Conservation (phyloP, 768 basidiomycete species). For the Wakefieldia striispora region DNA sequence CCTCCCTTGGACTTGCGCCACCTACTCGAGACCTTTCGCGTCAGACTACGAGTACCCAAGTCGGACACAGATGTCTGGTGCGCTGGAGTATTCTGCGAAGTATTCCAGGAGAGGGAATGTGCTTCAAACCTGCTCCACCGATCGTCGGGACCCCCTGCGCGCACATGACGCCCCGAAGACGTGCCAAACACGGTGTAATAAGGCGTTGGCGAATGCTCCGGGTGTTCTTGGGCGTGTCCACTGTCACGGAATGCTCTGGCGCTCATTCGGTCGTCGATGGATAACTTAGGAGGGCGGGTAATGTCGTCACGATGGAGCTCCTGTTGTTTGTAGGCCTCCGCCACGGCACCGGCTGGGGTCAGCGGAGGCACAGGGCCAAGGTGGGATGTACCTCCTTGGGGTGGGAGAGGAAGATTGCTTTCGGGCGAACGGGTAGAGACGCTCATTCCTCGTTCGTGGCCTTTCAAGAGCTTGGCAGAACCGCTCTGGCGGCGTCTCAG, state of each 20-base stretch:
- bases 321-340: constrained; percentile 48
- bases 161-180: constrained; percentile 42
- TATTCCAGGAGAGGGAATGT: not conserved
- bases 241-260: constrained; percentile 6
- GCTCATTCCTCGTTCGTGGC: constrained; percentile 13
- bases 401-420: not conserved
- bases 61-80: constrained; percentile 12
- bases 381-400: not conserved
- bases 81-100: not conserved
- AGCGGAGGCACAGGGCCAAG: constrained; percentile 15
- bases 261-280: constrained; percentile 27
- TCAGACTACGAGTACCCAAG: constrained; percentile 22
- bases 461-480: constrained; percentile 20
- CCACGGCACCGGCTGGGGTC: constrained; percentile 47
- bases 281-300: constrained; percentile 14
- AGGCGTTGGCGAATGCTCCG: constrained; percentile 32
- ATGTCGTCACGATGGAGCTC: constrained; percentile 23
- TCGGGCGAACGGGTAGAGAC: constrained; percentile 2
- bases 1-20: constrained; percentile 29
- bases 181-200: constrained; percentile 59
- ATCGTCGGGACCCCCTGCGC: constrained; percentile 44
- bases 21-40: constrained; percentile 37
- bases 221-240: constrained; percentile 14
- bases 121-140: constrained; percentile 9
- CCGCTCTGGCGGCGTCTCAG: constrained; percentile 32